Conservation (phyloP, 345 rosid genomes). For the Camelina hispida region DNA sequence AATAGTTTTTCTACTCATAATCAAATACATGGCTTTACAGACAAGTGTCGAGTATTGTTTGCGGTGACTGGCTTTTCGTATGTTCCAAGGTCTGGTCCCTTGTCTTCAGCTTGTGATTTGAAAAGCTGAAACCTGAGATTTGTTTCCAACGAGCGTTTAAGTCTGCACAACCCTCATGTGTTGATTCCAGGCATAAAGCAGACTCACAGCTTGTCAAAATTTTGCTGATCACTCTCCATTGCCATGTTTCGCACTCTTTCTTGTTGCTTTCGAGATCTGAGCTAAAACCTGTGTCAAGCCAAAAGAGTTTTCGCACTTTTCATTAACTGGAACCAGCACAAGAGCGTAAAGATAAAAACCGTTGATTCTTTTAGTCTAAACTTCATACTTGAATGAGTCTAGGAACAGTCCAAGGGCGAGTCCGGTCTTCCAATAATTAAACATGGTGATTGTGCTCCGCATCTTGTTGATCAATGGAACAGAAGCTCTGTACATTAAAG, state of each 20-base stretch:
- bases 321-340: constrained; percentile 10
- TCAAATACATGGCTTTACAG: constrained; percentile 18
- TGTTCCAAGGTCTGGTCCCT: neutral
- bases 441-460: constrained; percentile 63
- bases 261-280: constrained; percentile 22
- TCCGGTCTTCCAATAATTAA: constrained; percentile 93
- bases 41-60: neutral
- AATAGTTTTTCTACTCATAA: neutral
- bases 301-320: constrained; percentile 25
- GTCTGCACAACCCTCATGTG: constrained; percentile 23
- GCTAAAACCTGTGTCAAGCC: constrained; percentile 41
- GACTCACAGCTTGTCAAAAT: constrained; percentile 22
- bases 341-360: constrained; percentile 30
- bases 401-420: constrained; percentile 89
- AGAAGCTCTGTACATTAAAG: constrained; percentile 81
- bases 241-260: neutral
- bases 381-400: constrained; percentile 87
- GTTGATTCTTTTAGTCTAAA: constrained; percentile 30
- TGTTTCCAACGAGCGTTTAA: neutral
- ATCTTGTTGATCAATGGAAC: constrained; percentile 55
- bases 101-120: neutral
- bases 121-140: constrained; percentile 16
- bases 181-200: neutral
- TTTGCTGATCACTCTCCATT: constrained; percentile 19
- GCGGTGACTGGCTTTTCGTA: constrained; percentile 25